Conservation (phyloP, 352 stramenopile genomes). For the Blastocystis sp. region DNA sequence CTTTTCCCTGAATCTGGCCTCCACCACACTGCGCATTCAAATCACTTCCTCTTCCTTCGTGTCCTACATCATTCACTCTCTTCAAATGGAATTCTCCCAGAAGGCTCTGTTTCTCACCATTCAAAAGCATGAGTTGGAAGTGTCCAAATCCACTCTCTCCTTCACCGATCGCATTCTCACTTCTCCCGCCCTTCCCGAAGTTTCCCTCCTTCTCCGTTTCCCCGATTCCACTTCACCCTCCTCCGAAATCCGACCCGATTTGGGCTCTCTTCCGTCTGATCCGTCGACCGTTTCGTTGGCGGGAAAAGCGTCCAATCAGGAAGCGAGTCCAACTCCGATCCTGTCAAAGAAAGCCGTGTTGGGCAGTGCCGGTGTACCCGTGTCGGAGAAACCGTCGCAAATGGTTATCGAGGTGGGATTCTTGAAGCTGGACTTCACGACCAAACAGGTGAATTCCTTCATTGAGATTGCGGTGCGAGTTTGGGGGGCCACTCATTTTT, state of each 20-base stretch:
- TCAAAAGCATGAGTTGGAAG: conserved; percentile 15
- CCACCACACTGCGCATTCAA: conserved; percentile 14
- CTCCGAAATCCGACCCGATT: too few species aligned
- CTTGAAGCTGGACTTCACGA: conserved; percentile 48
- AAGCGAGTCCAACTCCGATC: too few species aligned
- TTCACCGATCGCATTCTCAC: conserved; percentile 19
- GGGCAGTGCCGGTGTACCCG: conserved; percentile 4
- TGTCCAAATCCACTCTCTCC: neutral
- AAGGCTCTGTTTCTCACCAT: neutral
- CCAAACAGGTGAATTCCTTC: conserved; percentile 42
- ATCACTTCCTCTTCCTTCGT: neutral
- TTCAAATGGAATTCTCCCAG: neutral
- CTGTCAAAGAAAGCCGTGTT: neutral
- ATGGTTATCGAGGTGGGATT: neutral
- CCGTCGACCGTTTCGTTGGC: too few species aligned
- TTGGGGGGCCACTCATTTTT: neutral
- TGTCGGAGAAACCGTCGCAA: neutral
- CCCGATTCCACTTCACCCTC: too few species aligned
- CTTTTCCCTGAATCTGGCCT: neutral
- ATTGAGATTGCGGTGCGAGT: neutral
- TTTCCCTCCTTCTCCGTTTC: neutral
- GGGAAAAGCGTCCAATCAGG: too few species aligned
- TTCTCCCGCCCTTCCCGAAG: conserved; percentile 20
- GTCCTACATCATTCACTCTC: conserved; percentile 23
- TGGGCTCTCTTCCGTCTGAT: too few species aligned